Conservation (phyloP, 129 eudicot genomes). For the Saposhnikovia divaricata region DNA sequence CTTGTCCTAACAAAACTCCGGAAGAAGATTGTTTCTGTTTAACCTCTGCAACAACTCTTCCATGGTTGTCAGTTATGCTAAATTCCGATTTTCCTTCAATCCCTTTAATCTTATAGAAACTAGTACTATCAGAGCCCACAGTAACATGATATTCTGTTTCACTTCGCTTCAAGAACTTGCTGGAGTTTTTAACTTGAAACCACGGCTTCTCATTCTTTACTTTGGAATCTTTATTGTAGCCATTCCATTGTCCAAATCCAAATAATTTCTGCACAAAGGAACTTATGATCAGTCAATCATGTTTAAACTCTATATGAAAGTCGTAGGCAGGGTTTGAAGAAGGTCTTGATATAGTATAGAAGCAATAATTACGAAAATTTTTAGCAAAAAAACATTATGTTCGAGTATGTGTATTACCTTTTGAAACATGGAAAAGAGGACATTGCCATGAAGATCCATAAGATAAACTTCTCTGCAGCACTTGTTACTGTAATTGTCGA, state of each 20-base stretch:
- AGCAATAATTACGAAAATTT: neutral
- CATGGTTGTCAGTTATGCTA: slow-evolving; percentile 27
- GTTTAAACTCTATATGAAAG: neutral
- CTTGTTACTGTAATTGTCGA: slow-evolving; percentile 56
- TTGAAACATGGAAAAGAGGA: slow-evolving; percentile 48
- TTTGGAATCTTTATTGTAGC: slow-evolving; percentile 28
- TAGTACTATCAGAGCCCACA: slow-evolving; percentile 29
- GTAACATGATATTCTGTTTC: slow-evolving; percentile 30
- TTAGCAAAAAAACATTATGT: neutral
- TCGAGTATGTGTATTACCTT: slow-evolving; percentile 27
- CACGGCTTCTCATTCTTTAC: slow-evolving; percentile 38
- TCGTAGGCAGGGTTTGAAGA: too few relatives aligned
- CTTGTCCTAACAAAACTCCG: slow-evolving; percentile 54
- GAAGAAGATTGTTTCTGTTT: slow-evolving; percentile 38
- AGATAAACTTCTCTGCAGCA: slow-evolving; percentile 47
- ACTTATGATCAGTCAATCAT: neutral
- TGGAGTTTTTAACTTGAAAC: slow-evolving; percentile 43
- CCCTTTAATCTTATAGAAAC: slow-evolving; percentile 29
- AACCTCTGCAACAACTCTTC: slow-evolving; percentile 35
- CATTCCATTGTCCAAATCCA: slow-evolving; percentile 54
- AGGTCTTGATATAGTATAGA: neutral
- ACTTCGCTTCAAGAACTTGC: slow-evolving; percentile 12
- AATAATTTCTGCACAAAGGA: slow-evolving; percentile 34
- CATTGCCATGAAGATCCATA: slow-evolving; percentile 65
- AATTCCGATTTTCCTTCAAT: slow-evolving; percentile 31